Evolutionary conservation across 768 basidiomycete species (phyloP).

Genomic region (Pleurotus djamor): DNA sequence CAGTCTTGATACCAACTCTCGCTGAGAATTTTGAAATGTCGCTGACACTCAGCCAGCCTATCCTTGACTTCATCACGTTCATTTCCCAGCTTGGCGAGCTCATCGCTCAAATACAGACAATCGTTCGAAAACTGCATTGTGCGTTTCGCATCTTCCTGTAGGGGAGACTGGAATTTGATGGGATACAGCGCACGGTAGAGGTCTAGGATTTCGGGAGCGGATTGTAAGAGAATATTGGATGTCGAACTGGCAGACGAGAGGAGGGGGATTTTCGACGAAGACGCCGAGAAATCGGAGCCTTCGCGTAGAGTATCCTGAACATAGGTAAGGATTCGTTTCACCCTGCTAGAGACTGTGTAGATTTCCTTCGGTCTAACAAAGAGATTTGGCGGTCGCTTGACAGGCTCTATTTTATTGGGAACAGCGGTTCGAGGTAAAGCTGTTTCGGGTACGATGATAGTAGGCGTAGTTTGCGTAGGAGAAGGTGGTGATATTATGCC

Average conservation of each 20-base stretch:
- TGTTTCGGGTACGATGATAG: slow-evolving; percentile 17
- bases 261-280: slow-evolving; percentile 51
- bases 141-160: slow-evolving; percentile 46
- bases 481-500: slow-evolving; percentile 13
- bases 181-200: slow-evolving; percentile 81
- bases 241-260: slow-evolving; percentile 23
- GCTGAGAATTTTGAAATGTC: slow-evolving; percentile 50
- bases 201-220: slow-evolving; percentile 68
- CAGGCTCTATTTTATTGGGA: slow-evolving; percentile 1
- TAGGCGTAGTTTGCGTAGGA: slow-evolving; percentile 14
- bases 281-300: slow-evolving; percentile 49
- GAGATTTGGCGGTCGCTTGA: slow-evolving; percentile 23
- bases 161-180: slow-evolving; percentile 45
- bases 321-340: slow-evolving; percentile 49
- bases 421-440: background rate
- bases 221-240: slow-evolving; percentile 57
- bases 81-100: slow-evolving; percentile 41
- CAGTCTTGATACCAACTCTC: slow-evolving; percentile 72
- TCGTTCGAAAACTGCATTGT: slow-evolving; percentile 84
- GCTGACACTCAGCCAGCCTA: slow-evolving; percentile 48
- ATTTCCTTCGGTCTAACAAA: slow-evolving; percentile 40
- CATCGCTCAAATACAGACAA: slow-evolving; percentile 61
- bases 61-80: slow-evolving; percentile 32
- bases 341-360: slow-evolving; percentile 59
- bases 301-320: slow-evolving; percentile 67